These are phyloP conservation scores for Trichoderma aggressivum DNA, from an alignment of 2,329 filamentous ascomycete species.

Conservation along the genomic window DNA sequence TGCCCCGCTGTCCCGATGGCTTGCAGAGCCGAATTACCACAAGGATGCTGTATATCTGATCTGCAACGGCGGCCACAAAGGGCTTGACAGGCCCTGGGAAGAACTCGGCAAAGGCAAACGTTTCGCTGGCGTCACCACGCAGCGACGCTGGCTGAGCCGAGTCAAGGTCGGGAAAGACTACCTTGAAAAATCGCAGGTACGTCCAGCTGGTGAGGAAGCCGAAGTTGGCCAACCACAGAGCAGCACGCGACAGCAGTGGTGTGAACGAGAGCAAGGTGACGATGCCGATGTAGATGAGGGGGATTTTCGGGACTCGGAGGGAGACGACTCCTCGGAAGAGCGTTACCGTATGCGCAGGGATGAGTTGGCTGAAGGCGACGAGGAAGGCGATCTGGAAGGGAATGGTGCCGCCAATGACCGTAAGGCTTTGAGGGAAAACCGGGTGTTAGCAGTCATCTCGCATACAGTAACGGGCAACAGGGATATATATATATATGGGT, in stretches of 20 bases:
- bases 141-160: constrained; percentile 59
- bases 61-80: constrained; percentile 68
- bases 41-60: constrained; percentile 69
- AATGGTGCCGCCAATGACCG: constrained; percentile 83
- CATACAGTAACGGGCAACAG: not conserved
- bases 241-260: constrained; percentile 62
- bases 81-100: constrained; percentile 85
- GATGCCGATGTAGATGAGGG: constrained; percentile 70
- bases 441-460: not conserved
- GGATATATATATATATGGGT: not conserved
- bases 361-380: constrained; percentile 94
- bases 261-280: constrained; percentile 63
- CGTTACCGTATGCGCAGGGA: constrained; percentile 94
- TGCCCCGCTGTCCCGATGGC: constrained; percentile 79
- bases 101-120: constrained; percentile 93
- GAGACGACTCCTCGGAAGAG: constrained; percentile 86
- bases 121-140: constrained; percentile 90
- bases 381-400: constrained; percentile 90
- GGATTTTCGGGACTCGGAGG: constrained; percentile 73
- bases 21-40: constrained; percentile 75
- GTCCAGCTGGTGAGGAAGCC: constrained; percentile 89
- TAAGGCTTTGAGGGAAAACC: constrained; percentile 51
- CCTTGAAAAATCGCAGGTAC: constrained; percentile 93
- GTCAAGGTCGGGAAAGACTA: constrained; percentile 66
- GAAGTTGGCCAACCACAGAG: constrained; percentile 73